These are phyloP conservation scores for Butyriboletus loyo DNA, from an alignment of 768 basidiomycete genomes.

Conservation along the genomic window DNA sequence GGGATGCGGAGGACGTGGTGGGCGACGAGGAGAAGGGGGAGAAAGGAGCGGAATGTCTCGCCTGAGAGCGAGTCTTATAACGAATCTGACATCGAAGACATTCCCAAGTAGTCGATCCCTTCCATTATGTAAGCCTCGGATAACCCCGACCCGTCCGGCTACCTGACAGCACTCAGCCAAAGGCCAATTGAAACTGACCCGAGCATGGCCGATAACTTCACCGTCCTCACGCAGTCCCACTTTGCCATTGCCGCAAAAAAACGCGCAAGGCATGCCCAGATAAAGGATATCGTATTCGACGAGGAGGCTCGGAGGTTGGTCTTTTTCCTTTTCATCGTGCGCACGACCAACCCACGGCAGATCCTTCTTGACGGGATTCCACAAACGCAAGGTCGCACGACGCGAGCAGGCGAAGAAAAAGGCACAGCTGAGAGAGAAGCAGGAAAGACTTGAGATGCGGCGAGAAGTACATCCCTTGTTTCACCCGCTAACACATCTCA, in stretches of 20 bases:
- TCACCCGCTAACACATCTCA: slow-evolving; percentile 11
- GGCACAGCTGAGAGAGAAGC: slow-evolving; percentile 74
- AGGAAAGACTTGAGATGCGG: slow-evolving; percentile 68
- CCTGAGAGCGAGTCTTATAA: slow-evolving; percentile 37
- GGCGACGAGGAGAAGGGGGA: slow-evolving; percentile 1
- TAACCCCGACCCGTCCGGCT: slow-evolving; percentile 11
- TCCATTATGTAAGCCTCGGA: slow-evolving; percentile 26
- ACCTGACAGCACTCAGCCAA: not conserved
- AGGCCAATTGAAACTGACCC: no score
- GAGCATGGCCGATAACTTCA: slow-evolving; percentile 36
- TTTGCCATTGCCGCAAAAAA: slow-evolving; percentile 64
- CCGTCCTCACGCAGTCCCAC: slow-evolving; percentile 62
- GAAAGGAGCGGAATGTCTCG: slow-evolving; percentile 29
- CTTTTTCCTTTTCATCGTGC: slow-evolving; percentile 10
- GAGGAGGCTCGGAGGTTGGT: slow-evolving; percentile 75
- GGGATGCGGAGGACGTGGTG: not conserved
- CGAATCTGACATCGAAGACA: slow-evolving; percentile 24
- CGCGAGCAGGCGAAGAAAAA: slow-evolving; percentile 72
- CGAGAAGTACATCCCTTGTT: slow-evolving; percentile 55
- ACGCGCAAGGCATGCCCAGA: slow-evolving; percentile 59
- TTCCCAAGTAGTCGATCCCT: slow-evolving; percentile 28
- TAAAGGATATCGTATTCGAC: slow-evolving; percentile 83
- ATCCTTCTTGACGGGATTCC: slow-evolving; percentile 90
- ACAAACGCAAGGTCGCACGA: slow-evolving; percentile 86
- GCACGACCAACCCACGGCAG: slow-evolving; percentile 38